Evolutionary conservation across 192 early-diverging fungal genomes (phyloP), one percentile per base, ranked within the genome.

Genomic region (Podila clonocystis): DNA sequence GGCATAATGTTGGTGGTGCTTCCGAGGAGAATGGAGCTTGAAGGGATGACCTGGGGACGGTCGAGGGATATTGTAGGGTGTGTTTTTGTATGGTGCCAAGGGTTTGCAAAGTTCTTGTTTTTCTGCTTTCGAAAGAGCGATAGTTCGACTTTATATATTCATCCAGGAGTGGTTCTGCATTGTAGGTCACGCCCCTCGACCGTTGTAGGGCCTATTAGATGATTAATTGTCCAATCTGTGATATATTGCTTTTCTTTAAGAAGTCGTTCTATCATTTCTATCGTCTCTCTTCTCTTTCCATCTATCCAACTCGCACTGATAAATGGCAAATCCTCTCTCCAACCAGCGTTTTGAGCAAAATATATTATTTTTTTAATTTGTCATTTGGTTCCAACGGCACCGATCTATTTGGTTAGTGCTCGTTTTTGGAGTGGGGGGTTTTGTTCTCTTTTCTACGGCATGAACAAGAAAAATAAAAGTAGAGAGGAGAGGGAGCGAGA

Each of bases 1-100:
- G 77, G 71, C 31, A 64, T 2, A 4, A 80, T 19, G 5, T 57
- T 55, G 0, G 71, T 73, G 9, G 68, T 34, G 58, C 77, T 80
- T 8, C 58, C 70, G 11, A 73, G 11, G 4, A 57, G 29, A 28
- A 80, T 36, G 15, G 50, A 17, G 22, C 68, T 36, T 13, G 38
- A 38, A 19, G 69, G 70, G 5, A 79, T 9, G 33, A 62, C 59
- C 15, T 62, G 68, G 6, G 9, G 24, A n/a, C n/a, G n/a, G n/a
- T 24, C 5, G 19, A 52, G 5, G 52, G 22, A 24, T n/a, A 20
- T 52, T 55, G 52, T 22, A 22, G 22, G 22, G 20, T 0, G 52
- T 24, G 24, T n/a, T 5, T 55, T 5, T 20, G 52, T 55, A 6
- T 7, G 0, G 22, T 12, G 52, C 26, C 52, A 24, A 24, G 6